Conservation (phyloP, 2,329 filamentous ascomycete genomes). For the Helminthosporium solani region DNA sequence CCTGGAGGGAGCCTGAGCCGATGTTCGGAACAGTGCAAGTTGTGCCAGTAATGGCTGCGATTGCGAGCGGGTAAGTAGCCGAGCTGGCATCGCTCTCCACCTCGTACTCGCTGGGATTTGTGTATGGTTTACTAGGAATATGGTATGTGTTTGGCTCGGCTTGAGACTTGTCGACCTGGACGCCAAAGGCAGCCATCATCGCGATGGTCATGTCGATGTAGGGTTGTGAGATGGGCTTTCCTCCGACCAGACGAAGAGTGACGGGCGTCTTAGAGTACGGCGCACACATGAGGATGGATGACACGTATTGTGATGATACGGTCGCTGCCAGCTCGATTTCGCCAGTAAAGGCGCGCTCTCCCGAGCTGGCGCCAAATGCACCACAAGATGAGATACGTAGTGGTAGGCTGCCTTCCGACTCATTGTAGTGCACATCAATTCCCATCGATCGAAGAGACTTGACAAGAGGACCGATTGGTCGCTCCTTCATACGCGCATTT, state of each 20-base stretch:
- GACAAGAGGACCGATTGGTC: constrained; percentile 90
- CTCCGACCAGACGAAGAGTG: constrained; percentile 86
- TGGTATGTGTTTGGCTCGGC: constrained; percentile 89
- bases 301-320: constrained; percentile 98
- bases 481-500: constrained; percentile 93
- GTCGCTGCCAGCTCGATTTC: constrained; percentile 90
- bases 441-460: constrained; percentile 87
- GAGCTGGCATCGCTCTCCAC: constrained; percentile 98
- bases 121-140: constrained; percentile 81
- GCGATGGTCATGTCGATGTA: constrained; percentile 99
- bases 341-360: constrained; percentile 60
- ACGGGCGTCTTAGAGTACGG: constrained; percentile 95
- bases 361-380: constrained; percentile 68
- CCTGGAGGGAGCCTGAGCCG: constrained; percentile 85
- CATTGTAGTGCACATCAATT: constrained; percentile 81
- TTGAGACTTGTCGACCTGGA: constrained; percentile 72
- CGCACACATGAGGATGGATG: constrained; percentile 92
- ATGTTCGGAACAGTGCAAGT: constrained; percentile 97
- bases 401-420: constrained; percentile 79
- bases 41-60: constrained; percentile 93
- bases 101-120: constrained; percentile 80
- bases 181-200: constrained; percentile 94
- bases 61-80: constrained; percentile 90
- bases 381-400: constrained; percentile 70
- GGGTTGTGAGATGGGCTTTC: constrained; percentile 92